phyloP scores from a whole-genome alignment of 768 basidiomycete genomes.

The Termitomyces sp. region DNA sequence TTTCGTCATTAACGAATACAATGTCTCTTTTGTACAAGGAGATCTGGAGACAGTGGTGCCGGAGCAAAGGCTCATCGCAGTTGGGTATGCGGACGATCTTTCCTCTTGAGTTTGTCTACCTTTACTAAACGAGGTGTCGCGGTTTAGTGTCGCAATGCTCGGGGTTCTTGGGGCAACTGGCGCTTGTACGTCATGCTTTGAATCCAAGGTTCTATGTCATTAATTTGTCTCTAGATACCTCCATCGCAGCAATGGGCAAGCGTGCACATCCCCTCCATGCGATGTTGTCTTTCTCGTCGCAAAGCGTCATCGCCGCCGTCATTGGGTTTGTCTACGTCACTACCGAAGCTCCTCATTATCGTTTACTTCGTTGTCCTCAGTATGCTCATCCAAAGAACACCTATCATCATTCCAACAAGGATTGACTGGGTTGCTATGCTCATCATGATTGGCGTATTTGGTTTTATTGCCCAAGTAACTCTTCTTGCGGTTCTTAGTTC shows the following conservation, averaged over 20 bases:
- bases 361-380: conserved; percentile 20
- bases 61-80: conserved; percentile 36
- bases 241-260: conserved; percentile 60
- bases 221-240: conserved; percentile 4
- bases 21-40: conserved; percentile 19
- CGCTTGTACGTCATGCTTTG: conserved; percentile 47
- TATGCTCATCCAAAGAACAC: conserved; percentile 35
- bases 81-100: conserved; percentile 4
- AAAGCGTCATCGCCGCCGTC: conserved; percentile 39
- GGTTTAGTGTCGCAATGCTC: conserved; percentile 19
- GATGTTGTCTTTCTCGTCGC: conserved; percentile 58
- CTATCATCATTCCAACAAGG: conserved; percentile 40
- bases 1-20: not conserved
- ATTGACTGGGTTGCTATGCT: conserved; percentile 41
- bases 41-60: conserved; percentile 22
- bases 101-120: not conserved
- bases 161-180: conserved; percentile 64
- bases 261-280: conserved; percentile 73
- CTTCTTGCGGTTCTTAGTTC: conserved; percentile 36
- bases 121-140: not conserved
- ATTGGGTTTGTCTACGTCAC: conserved; percentile 23
- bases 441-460: conserved; percentile 45
- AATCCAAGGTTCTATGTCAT: not conserved
- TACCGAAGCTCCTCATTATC: not conserved
- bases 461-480: conserved; percentile 48